Conservation (phyloP, 495 filamentous ascomycete genomes). For the Trichoderma asperelloides region DNA sequence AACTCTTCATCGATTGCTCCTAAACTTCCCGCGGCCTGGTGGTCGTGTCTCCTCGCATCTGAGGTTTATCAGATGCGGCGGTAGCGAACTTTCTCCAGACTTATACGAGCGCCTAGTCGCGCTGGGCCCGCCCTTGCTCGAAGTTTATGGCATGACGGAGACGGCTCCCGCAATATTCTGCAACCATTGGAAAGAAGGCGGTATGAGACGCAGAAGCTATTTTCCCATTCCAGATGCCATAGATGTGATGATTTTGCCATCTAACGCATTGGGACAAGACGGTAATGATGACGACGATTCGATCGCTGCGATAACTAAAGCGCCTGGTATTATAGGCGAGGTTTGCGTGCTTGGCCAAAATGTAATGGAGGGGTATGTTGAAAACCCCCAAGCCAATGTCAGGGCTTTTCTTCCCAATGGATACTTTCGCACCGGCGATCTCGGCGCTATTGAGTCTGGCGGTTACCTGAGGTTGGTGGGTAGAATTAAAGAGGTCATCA, state of each 20-base stretch:
- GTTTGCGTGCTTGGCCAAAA: constrained; percentile 74
- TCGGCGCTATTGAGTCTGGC: constrained; percentile 63
- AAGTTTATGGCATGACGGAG: constrained; percentile 90
- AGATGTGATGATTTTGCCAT: constrained; percentile 58
- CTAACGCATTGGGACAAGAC: background rate
- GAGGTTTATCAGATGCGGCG: constrained; percentile 82
- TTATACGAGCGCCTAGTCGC: constrained; percentile 65
- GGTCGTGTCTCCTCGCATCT: constrained; percentile 51
- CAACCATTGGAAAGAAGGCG: background rate
- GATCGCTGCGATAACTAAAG: constrained; percentile 52
- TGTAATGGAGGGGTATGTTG: constrained; percentile 74
- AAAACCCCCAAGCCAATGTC: constrained; percentile 65
- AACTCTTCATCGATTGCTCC: constrained; percentile 82
- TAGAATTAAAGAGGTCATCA: constrained; percentile 76
- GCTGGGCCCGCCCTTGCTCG: constrained; percentile 69
- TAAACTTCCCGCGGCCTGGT: constrained; percentile 55
- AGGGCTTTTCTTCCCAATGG: constrained; percentile 52
- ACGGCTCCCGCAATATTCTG: constrained; percentile 47
- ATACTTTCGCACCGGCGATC: constrained; percentile 79
- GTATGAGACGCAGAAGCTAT: background rate
- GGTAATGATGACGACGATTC: constrained; percentile 31
- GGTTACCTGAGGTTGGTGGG: constrained; percentile 73
- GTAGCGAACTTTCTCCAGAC: constrained; percentile 66
- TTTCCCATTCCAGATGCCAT: constrained; percentile 63
- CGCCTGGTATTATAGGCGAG: constrained; percentile 51